A percentile compares a stretch with the other conserved stretches of the same genome.
Conservation (phyloP, 352 stramenopile species). For the Aphanomyces cochlioides region DNA sequence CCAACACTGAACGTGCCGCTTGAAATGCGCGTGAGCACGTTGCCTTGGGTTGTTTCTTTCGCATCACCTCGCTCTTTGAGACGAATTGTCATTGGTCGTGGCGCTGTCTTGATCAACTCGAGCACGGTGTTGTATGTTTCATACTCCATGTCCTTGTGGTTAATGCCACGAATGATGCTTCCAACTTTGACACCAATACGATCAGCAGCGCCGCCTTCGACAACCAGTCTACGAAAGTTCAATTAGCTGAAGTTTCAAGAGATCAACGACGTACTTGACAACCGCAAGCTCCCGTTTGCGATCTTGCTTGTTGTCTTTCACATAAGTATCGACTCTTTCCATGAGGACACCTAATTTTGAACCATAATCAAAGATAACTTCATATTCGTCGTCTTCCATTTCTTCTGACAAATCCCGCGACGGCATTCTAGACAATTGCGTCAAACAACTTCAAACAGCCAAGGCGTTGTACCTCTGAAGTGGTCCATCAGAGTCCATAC, state of each 20-base stretch:
- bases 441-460: background rate
- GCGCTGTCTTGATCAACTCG: conserved; percentile 70
- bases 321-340: conserved; percentile 72
- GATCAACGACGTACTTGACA: conserved; percentile 43
- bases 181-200: conserved; percentile 58
- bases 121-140: conserved; percentile 64
- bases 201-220: conserved; percentile 72
- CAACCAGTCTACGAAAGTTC: conserved; percentile 41
- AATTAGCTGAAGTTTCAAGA: background rate
- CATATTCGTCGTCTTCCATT: conserved; percentile 59
- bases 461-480: background rate
- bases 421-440: conserved; percentile 5
- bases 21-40: conserved; percentile 72
- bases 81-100: conserved; percentile 67
- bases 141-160: conserved; percentile 47
- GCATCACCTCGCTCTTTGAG: conserved; percentile 61
- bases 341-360: conserved; percentile 79
- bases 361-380: conserved; percentile 70
- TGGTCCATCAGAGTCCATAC: background rate
- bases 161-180: conserved; percentile 73
- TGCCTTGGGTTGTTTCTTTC: conserved; percentile 69
- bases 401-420: conserved; percentile 36
- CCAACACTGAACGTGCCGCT: conserved; percentile 80
- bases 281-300: conserved; percentile 60
- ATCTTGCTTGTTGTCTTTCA: conserved; percentile 42